Evolutionary conservation across 108 stramenopile species (phyloP).

Genomic region (Discostella pseudostelligera): DNA sequence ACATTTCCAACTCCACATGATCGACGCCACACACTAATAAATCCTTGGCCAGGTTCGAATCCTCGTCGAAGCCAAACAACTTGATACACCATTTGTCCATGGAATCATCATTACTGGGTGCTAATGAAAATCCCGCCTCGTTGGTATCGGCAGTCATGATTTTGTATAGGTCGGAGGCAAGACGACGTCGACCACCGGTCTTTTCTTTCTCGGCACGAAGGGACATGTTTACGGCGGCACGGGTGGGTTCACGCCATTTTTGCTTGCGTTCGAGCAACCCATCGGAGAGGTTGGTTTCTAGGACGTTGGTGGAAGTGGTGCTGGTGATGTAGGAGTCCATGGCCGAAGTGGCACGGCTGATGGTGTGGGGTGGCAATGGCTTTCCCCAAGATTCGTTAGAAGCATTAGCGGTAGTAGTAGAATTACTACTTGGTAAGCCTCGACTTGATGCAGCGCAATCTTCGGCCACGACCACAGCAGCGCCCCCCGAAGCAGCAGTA

Average conservation of each 20-base stretch:
- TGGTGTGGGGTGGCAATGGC: background rate
- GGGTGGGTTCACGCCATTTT: slow-evolving; percentile 79
- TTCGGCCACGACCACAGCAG: slow-evolving; percentile 12
- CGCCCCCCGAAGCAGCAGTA: slow-evolving; percentile 6
- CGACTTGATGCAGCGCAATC: slow-evolving; percentile 7
- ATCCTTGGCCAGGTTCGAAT: slow-evolving; percentile 79
- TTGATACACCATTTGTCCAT: slow-evolving; percentile 90
- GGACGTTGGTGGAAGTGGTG: background rate
- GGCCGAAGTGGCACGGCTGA: slow-evolving; percentile 7
- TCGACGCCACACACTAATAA: slow-evolving; percentile 71
- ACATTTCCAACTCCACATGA: slow-evolving; percentile 88
- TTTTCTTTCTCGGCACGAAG: slow-evolving; percentile 82
- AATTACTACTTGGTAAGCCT: background rate
- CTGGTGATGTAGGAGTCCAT: background rate
- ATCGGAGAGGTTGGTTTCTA: slow-evolving; percentile 11
- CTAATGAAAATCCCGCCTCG: slow-evolving; percentile 81
- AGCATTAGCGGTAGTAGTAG: background rate
- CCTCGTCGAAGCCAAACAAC: slow-evolving; percentile 84
- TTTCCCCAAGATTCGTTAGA: background rate
- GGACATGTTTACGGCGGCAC: slow-evolving; percentile 75
- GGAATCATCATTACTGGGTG: slow-evolving; percentile 71
- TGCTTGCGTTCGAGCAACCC: slow-evolving; percentile 38
- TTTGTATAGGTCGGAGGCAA: slow-evolving; percentile 82
- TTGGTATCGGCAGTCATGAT: slow-evolving; percentile 85
- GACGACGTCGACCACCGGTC: slow-evolving; percentile 77